These are phyloP conservation scores for Arachis hypogaea DNA, from an alignment of 306 rosid genomes.

Conservation along the genomic window DNA sequence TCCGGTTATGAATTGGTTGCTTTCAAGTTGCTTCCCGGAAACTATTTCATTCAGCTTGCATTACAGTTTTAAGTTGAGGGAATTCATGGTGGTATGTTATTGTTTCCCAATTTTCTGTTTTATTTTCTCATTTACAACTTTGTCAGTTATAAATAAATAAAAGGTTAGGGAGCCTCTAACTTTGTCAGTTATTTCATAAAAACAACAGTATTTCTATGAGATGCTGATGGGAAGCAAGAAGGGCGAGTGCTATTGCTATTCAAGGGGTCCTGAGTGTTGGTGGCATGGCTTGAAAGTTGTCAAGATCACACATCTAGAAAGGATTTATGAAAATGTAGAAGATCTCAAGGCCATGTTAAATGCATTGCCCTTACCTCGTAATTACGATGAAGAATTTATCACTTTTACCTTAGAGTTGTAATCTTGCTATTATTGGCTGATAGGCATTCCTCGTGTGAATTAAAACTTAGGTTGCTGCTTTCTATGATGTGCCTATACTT, in stretches of 20 bases:
- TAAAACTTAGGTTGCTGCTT: too few species aligned
- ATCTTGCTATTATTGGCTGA: background rate
- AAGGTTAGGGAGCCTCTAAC: background rate
- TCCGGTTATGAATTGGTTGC: slow-evolving; percentile 7
- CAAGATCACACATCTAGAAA: slow-evolving; percentile 4
- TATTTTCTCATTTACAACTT: background rate
- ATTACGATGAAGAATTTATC: background rate
- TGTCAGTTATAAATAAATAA: background rate
- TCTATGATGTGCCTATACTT: too few species aligned
- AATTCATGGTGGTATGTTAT: slow-evolving; percentile 34
- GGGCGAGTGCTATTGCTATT: slow-evolving; percentile 20
- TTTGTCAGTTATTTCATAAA: background rate
- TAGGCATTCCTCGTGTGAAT: too few species aligned
- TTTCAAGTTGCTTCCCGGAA: slow-evolving; percentile 25
- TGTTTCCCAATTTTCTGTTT: background rate
- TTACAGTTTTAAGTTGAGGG: background rate
- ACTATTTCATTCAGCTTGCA: slow-evolving; percentile 9
- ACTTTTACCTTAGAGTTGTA: slow-evolving; percentile 26
- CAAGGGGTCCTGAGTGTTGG: slow-evolving; percentile 22
- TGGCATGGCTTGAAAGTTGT: slow-evolving; percentile 40
- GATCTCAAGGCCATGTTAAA: slow-evolving; percentile 27
- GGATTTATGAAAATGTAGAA: background rate
- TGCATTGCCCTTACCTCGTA: background rate
- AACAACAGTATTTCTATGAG: slow-evolving; percentile 30
- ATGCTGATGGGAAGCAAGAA: slow-evolving; percentile 7